These are phyloP conservation scores for Boletellus ananas DNA, from an alignment of 768 basidiomycete genomes.

Conservation along the genomic window DNA sequence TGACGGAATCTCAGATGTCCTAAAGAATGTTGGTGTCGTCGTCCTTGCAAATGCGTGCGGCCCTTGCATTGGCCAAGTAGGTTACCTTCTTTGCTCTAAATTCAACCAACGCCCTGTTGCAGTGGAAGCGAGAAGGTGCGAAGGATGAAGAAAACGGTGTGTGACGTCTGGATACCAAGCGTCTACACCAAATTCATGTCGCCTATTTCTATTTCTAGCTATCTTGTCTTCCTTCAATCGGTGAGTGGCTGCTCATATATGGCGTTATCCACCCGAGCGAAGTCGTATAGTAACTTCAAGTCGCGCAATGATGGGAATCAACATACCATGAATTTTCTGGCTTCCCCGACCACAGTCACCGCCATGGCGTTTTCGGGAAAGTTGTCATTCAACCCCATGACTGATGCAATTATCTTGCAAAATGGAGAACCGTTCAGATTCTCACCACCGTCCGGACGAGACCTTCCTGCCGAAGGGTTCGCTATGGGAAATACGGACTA, in stretches of 20 bases:
- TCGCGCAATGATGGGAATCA: slow-evolving; percentile 96
- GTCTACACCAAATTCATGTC: slow-evolving; percentile 4
- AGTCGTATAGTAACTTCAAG: slow-evolving; percentile 63
- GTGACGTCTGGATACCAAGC: slow-evolving; percentile 14
- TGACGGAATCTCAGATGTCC: slow-evolving; percentile 75
- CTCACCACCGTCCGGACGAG: slow-evolving; percentile 75
- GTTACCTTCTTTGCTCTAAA: slow-evolving; percentile 11
- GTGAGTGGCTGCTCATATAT: slow-evolving; percentile 32
- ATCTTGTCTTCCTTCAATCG: slow-evolving; percentile 98
- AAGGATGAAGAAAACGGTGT: slow-evolving; percentile 87
- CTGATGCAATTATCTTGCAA: slow-evolving; percentile 63
- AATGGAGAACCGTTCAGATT: slow-evolving; percentile 83
- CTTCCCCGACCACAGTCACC: slow-evolving; percentile 94
- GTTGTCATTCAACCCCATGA: slow-evolving; percentile 90
- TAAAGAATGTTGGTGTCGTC: slow-evolving; percentile 88
- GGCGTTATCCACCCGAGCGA: neutral
- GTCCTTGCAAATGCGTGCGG: slow-evolving; percentile 98
- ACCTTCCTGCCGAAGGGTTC: slow-evolving; percentile 83
- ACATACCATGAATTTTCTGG: slow-evolving; percentile 95
- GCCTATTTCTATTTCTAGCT: slow-evolving; percentile 41
- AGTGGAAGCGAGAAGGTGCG: slow-evolving; percentile 93
- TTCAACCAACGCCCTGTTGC: slow-evolving; percentile 6
- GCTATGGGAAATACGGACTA: slow-evolving; percentile 67
- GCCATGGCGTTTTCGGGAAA: slow-evolving; percentile 96
- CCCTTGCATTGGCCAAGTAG: slow-evolving; percentile 93